These are phyloP conservation scores for Trapa bicornis DNA, from an alignment of 345 rosid genomes.

Conservation along the genomic window DNA sequence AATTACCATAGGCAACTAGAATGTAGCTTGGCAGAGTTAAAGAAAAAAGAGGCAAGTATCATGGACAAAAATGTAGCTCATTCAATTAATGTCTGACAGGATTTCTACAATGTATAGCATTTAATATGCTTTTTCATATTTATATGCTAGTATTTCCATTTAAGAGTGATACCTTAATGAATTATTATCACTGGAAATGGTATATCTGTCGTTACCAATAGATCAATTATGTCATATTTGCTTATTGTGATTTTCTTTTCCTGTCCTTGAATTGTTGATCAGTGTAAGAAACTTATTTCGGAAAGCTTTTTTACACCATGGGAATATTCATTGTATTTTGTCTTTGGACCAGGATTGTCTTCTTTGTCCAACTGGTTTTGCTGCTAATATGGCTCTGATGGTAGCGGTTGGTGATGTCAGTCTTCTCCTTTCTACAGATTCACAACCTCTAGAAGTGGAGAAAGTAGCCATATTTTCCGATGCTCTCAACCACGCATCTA, in stretches of 20 bases:
- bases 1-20: constrained; percentile 72
- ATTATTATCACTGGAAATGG: not conserved
- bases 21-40: constrained; percentile 70
- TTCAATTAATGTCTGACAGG: not conserved
- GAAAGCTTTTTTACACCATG: not conserved
- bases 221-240: not conserved
- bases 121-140: not conserved
- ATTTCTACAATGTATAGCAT: not conserved
- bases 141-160: not conserved
- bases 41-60: constrained; percentile 68
- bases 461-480: constrained; percentile 88
- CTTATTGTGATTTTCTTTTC: not conserved
- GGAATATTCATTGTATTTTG: constrained; percentile 16
- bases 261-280: not conserved
- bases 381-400: constrained; percentile 93
- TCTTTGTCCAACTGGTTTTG: constrained; percentile 94
- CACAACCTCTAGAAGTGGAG: constrained; percentile 33
- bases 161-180: not conserved
- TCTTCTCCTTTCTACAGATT: constrained; percentile 43
- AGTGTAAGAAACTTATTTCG: not conserved
- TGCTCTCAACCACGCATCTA: constrained; percentile 88
- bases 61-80: not conserved
- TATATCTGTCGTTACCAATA: not conserved
- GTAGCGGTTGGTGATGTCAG: constrained; percentile 78
- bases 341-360: constrained; percentile 66